Evolutionary conservation across 306 rosid species (phyloP).

Genomic region (Pueraria montana): DNA sequence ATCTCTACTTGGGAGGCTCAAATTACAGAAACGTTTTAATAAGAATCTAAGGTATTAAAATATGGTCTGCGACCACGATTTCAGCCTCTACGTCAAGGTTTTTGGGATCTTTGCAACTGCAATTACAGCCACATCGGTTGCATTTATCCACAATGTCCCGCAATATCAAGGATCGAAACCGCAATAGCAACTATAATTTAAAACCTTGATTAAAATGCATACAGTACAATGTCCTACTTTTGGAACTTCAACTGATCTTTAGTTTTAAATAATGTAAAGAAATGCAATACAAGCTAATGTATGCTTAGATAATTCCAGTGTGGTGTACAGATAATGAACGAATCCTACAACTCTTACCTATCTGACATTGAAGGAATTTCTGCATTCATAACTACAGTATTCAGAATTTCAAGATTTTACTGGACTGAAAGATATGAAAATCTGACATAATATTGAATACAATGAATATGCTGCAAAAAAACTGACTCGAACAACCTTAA

Average conservation of each 20-base stretch:
- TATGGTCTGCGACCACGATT: too few species aligned
- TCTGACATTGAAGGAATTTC: background rate
- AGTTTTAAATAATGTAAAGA: constrained; percentile 1
- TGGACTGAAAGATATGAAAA: background rate
- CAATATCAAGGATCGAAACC: too few species aligned
- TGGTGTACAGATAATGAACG: background rate
- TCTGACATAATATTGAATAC: background rate
- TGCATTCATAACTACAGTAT: background rate
- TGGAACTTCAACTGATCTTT: constrained; percentile 1
- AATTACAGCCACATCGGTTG: too few species aligned
- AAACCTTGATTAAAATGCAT: constrained; percentile 5
- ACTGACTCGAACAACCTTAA: background rate
- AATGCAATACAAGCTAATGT: background rate
- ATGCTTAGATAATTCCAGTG: background rate
- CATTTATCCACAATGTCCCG: too few species aligned
- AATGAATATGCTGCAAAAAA: background rate
- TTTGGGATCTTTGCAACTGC: too few species aligned
- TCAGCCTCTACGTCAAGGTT: too few species aligned
- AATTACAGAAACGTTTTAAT: too few species aligned
- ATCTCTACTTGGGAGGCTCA: too few species aligned
- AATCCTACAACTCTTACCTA: constrained; percentile 5
- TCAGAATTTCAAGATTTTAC: constrained; percentile 2
- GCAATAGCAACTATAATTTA: too few species aligned
- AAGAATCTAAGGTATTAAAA: too few species aligned
- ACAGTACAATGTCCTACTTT: background rate